A percentile compares a stretch with the other conserved stretches of the same genome.
These are phyloP conservation scores for Tulasnella sp. DNA, from an alignment of 768 basidiomycete species.

Conservation along the genomic window DNA sequence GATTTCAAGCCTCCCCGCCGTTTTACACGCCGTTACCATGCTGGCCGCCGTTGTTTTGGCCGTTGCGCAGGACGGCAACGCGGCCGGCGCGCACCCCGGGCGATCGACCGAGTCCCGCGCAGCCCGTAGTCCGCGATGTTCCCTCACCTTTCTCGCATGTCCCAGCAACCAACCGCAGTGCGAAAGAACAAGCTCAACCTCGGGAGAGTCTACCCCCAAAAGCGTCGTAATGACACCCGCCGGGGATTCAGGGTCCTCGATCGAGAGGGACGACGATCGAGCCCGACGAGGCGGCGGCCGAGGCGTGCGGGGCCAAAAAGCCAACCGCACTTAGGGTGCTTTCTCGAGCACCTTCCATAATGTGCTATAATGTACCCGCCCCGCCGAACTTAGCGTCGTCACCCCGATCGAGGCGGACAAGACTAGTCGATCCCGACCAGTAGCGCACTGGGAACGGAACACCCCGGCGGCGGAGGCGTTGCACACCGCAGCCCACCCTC, in stretches of 20 bases:
- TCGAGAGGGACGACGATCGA: too few relatives aligned
- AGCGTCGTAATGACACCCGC: neutral
- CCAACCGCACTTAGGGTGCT: too few relatives aligned
- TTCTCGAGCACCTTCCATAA: neutral
- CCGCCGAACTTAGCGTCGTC: neutral
- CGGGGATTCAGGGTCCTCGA: neutral
- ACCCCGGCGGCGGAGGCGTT: too few relatives aligned
- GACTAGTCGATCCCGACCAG: too few relatives aligned
- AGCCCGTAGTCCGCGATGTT: conserved; percentile 4
- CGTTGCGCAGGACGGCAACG: neutral
- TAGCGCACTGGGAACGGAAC: too few relatives aligned
- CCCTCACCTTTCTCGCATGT: conserved; percentile 3
- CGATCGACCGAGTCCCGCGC: neutral
- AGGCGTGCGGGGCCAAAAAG: too few relatives aligned
- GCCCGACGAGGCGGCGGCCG: too few relatives aligned
- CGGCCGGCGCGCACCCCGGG: neutral
- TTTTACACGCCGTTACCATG: too few relatives aligned
- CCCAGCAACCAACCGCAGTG: neutral
- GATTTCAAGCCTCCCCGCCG: too few relatives aligned
- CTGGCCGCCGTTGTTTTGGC: neutral
- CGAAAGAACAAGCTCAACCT: too few relatives aligned
- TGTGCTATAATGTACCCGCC: neutral
- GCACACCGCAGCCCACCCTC: neutral
- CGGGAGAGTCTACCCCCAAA: neutral
- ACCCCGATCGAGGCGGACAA: too few relatives aligned